Evolutionary conservation across 768 basidiomycete species (phyloP), one percentile per base, ranked within the genome.

Genomic region (Porphyrellus cyaneotinctus): DNA sequence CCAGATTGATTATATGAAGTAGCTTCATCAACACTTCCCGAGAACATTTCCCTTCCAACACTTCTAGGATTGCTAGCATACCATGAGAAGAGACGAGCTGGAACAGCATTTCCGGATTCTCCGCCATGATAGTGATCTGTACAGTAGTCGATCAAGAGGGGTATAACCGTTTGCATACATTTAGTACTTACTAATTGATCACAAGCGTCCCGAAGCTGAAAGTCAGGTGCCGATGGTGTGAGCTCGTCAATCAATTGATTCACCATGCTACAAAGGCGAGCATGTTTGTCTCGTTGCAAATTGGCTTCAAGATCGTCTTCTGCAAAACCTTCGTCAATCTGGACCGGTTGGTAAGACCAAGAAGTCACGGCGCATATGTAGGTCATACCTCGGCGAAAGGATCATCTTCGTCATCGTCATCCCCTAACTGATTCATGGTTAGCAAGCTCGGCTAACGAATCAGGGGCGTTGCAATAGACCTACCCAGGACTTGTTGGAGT

Each of bases 71-170:
- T 0, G 93, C 94, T 11, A 98, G 78, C 87, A 97, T 88, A 1
- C 97, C 97, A 71, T 98, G 97, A 0, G 88, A 84, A 15, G 88
- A 88, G 13, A 97, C 89, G 28, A 99, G 79, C 57, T 97, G 94
- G 20, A 76, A 70, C 61, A 91, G 84, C 80, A 95, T 89, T 58
- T 95, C 93, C 7, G 89, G 87, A 1, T 83, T 78, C 33, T 91
- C 90, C 28, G 80, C 75, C 59, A 95, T 77, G 61, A 95, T 85
- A 32, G 67, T 75, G 44, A 92, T 71, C 95, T 95, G 47, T 6
- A 32, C n/a, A 42, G 24, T n/a, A 13, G 22, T 10, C 13, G 35
- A 30, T 57, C 48, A 53, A 44, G 23, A 53, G 11, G 30, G 13
- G 6, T 20, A 6, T 22, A 48, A 1, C 22, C 9, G 51, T 35